Conservation (phyloP, 1,139 yeast genomes). For the Fermentozyma sake region DNA sequence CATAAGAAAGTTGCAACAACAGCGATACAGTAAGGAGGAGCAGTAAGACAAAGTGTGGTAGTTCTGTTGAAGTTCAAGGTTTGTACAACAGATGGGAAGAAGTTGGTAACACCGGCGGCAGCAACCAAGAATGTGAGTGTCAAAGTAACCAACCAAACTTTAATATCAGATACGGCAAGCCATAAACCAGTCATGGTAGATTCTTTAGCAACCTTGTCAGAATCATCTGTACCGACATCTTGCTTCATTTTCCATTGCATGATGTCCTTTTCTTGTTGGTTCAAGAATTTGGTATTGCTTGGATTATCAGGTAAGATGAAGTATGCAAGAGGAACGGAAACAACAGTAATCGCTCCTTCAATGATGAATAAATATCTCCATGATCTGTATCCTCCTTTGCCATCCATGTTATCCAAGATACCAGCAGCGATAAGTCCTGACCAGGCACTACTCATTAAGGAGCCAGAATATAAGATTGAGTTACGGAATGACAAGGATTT, state of each 20-base stretch:
- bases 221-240: slow-evolving; percentile 40
- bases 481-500: slow-evolving; percentile 49
- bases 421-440: slow-evolving; percentile 74
- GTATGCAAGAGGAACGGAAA: slow-evolving; percentile 17
- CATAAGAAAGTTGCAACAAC: slow-evolving; percentile 49
- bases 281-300: slow-evolving; percentile 16
- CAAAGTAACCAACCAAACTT: slow-evolving; percentile 45
- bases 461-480: slow-evolving; percentile 58
- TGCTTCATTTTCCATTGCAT: slow-evolving; percentile 32
- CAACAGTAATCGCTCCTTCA: slow-evolving; percentile 19
- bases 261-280: slow-evolving; percentile 15
- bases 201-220: slow-evolving; percentile 23
- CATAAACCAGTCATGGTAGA: slow-evolving; percentile 19
- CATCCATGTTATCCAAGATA: slow-evolving; percentile 45
- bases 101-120: slow-evolving; percentile 56
- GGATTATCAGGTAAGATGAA: slow-evolving; percentile 19
- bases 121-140: slow-evolving; percentile 49
- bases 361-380: slow-evolving; percentile 20
- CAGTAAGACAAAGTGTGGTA: slow-evolving; percentile 52
- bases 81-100: slow-evolving; percentile 57
- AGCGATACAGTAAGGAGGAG: slow-evolving; percentile 57
- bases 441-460: slow-evolving; percentile 76
- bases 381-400: slow-evolving; percentile 36
- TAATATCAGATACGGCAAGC: slow-evolving; percentile 39
- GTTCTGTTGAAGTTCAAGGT: slow-evolving; percentile 48